Evolutionary conservation across 495 filamentous ascomycete species (phyloP), one percentile per base, ranked within the genome.

Genomic region (Darksidea phi): DNA sequence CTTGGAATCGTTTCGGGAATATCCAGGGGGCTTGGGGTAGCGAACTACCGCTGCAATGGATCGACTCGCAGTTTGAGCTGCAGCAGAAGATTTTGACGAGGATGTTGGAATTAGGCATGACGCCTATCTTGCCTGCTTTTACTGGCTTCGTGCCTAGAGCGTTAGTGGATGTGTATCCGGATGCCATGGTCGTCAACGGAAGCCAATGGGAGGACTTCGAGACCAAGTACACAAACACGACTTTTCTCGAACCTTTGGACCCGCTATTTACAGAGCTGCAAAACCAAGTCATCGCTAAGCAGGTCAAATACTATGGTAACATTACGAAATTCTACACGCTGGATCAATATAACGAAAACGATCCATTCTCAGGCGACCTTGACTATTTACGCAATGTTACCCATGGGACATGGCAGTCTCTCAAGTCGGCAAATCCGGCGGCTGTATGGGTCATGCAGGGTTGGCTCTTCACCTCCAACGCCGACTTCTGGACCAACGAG

Each of bases 1-100:
- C 79, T n/a, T 83, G 80, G 80, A 81, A 83, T 45, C 75, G 77
- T 8, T 79, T 83, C 54, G 80, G 79, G 4, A 83, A 83, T 47
- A 81, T 81, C 37, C 79, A 82, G 64, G 79, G 79, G 1, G 78
- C 63, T 13, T 66, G 63, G 63, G 37, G 70, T 21, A 78, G 76
- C 15, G 66, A 72, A 15, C 53, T 80, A n/a, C 79, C 78, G 0
- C 58, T 64, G 28, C 54, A 62, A 17, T 83, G 78, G 79, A 74
- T 81, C 36, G 73, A 79, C 38, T 54, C 63, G 21, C 79, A 81
- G 57, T 79, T 77, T 51, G 70, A 69, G 0, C 54, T 83, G 28
- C 75, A 80, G 57, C 74, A 78, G 64, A 73, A 80, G 57, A 81
- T 82, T 54, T 60, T 79, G 1, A 50, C 58, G 23, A 74, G 79